Base-by-base conservation (phyloP, 129 eudicot species). In the Lactuca sativa region DNA sequence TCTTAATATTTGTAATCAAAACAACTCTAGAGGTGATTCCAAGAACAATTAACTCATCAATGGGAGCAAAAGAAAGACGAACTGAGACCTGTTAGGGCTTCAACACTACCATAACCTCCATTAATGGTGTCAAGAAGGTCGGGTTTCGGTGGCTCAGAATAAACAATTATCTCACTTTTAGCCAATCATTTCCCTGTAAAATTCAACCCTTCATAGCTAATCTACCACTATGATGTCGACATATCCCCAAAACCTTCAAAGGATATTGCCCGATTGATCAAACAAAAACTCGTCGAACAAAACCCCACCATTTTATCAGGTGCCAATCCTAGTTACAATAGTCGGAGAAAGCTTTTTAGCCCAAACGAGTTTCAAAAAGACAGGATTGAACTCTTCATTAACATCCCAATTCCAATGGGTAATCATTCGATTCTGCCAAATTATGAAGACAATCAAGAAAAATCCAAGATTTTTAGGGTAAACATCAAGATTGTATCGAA, bases 111-210 rank as follows among this genome's bases (percentile, higher is more conserved):
- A 47, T 5, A 18, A 12, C 69, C 77, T 2, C 66, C 96, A 17
- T 56, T 82, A 68, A 77, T 74, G 64, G 82, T 82, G 66, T 95
- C 95, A 44, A 89, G 79, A 66, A 78, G 98, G 34, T 96, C 98
- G 7, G 98, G 89, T 66, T 74, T 77, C 47, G 98, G 98, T 43
- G 98, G 98, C 11, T 59, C 77, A 31, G 92, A 92, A 79, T 96
- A 96, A 62, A 81, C 81, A 34, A 77, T 70, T 14, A 88, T 89
- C 62, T 25, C 30, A 25, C 30, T 25, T 25, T 25, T 25, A 25
- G 30, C 30, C 30, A 25, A 25, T 25, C 30, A 25, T 25, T 25
- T 25, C 30, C 30, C 30, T 25, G 30, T 25, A 25, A 25, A 25
- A 25, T 25, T 25, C 30, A 1, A 25, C 30, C 30, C 30, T 25